A percentile compares a stretch with the other conserved stretches of the same genome.
Evolutionary conservation across 1,139 yeast genomes (phyloP).

Genomic region (Hyphopichia burtonii): DNA sequence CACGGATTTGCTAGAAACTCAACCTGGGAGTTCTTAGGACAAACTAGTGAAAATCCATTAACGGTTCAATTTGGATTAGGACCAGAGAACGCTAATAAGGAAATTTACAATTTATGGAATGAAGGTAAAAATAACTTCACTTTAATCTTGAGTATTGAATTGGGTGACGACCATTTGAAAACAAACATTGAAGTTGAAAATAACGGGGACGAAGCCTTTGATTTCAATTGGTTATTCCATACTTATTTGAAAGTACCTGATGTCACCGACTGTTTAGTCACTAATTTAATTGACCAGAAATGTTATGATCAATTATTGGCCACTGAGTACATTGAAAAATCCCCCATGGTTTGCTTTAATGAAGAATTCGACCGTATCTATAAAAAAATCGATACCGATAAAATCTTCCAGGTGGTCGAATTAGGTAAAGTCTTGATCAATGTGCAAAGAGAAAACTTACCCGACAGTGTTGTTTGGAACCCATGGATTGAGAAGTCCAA

Average conservation of each 20-base stretch:
- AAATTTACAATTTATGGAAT: slow-evolving; percentile 57
- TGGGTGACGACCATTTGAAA: slow-evolving; percentile 52
- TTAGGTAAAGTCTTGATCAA: slow-evolving; percentile 69
- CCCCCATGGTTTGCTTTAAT: slow-evolving; percentile 69
- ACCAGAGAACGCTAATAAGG: slow-evolving; percentile 71
- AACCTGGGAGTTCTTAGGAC: slow-evolving; percentile 91
- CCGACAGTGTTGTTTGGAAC: slow-evolving; percentile 96
- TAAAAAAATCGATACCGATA: slow-evolving; percentile 53
- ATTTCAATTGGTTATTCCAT: slow-evolving; percentile 94
- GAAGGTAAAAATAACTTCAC: slow-evolving; percentile 66
- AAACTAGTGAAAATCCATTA: slow-evolving; percentile 52
- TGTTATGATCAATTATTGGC: slow-evolving; percentile 74
- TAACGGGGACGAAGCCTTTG: slow-evolving; percentile 61
- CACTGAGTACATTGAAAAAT: slow-evolving; percentile 63
- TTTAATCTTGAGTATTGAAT: slow-evolving; percentile 64
- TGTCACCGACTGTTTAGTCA: slow-evolving; percentile 71
- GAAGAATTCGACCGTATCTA: slow-evolving; percentile 87
- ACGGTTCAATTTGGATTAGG: slow-evolving; percentile 88
- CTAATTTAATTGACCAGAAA: slow-evolving; percentile 68
- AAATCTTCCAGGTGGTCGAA: slow-evolving; percentile 63
- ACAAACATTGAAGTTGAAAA: slow-evolving; percentile 78
- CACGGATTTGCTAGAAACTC: slow-evolving; percentile 95
- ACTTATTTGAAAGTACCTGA: slow-evolving; percentile 80
- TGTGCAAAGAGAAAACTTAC: slow-evolving; percentile 63
- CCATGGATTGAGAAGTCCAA: slow-evolving; percentile 86